Percentiles rank a stretch among this genome's conserved stretches.
Evolutionary conservation across 805 yeast genomes (phyloP).

Genomic region (Yarrowia keelungensis): DNA sequence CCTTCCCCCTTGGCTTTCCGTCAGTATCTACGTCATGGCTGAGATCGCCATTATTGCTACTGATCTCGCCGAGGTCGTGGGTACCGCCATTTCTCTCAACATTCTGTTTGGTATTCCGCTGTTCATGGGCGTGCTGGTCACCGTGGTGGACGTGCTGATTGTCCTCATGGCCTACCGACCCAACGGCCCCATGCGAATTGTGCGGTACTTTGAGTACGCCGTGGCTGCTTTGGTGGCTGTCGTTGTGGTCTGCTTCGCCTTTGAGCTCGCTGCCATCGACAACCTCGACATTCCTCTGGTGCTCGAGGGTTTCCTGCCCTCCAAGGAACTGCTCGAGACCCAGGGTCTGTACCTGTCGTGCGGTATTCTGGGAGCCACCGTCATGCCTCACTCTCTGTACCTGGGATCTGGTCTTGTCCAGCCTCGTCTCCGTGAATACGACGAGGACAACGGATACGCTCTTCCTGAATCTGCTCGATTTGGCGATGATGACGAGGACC

Average conservation of each 20-base stretch:
- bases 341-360: slow-evolving; percentile 76
- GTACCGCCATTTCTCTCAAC: slow-evolving; percentile 85
- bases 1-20: slow-evolving; percentile 71
- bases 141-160: slow-evolving; percentile 80
- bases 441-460: slow-evolving; percentile 60
- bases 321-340: slow-evolving; percentile 61
- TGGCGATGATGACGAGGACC: slow-evolving; percentile 41
- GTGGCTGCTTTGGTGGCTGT: slow-evolving; percentile 73
- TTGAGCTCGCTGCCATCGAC: slow-evolving; percentile 61
- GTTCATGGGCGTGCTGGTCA: slow-evolving; percentile 73
- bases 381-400: slow-evolving; percentile 90
- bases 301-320: slow-evolving; percentile 74
- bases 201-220: slow-evolving; percentile 77
- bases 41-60: slow-evolving; percentile 91
- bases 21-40: slow-evolving; percentile 69
- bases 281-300: slow-evolving; percentile 62
- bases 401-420: slow-evolving; percentile 88
- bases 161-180: slow-evolving; percentile 80
- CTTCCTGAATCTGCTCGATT: slow-evolving; percentile 42
- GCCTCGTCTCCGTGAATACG: slow-evolving; percentile 79
- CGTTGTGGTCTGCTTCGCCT: slow-evolving; percentile 76
- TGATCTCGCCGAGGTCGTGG: slow-evolving; percentile 92
- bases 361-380: slow-evolving; percentile 92
- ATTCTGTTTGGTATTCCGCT: slow-evolving; percentile 79
- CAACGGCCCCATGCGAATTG: slow-evolving; percentile 75